Evolutionary conservation across 1,139 yeast genomes (phyloP), one percentile per base, ranked within the genome.

Genomic region (Nakaseomyces delphensis): DNA sequence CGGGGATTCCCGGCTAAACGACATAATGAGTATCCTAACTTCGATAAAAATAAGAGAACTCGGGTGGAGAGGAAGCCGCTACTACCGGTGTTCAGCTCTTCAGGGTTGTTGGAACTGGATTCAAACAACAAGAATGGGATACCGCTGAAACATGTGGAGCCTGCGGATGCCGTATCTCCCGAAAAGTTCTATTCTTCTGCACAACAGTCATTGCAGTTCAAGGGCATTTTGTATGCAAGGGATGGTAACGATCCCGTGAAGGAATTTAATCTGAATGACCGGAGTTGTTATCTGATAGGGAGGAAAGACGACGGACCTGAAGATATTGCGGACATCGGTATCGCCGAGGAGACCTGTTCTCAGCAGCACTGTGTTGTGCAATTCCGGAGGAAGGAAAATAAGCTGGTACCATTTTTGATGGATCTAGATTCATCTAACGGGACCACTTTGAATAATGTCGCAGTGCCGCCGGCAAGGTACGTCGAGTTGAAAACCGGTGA

Each of bases 331-430:
- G 77, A 76, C 51, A 65, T 76, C 2, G 57, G 62, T 10, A 56
- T 74, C 2, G 64, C 65, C 14, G 70, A 71, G 39, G 65, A 64
- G 16, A 59, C 71, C 1, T 69, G 74, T 35, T 73, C 79, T 1
- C 68, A 70, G 43, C 74, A 73, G 50, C 83, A 77, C 49, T 78
- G 80, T 8, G 82, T 68, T 1, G 60, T 77, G 9, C 83, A 77
- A 49, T 76, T 71, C 48, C 56, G 74, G 20, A 46, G 48, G 30
- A 25, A 19, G 16, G 48, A 50, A 16, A 44, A 52, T 14, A 44
- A 38, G 4, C 37, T 45, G 16, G 40, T 64, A 10, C 70, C 75
- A 2, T 77, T 73, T 47, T 42, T 77, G 5, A 68, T 76, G 29
- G 83, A 77, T 50, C 56, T 77, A 21, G 72, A 69, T 16, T 72